These are phyloP conservation scores for Ajuga reptans DNA, from an alignment of 305 asterid species.

Conservation along the genomic window DNA sequence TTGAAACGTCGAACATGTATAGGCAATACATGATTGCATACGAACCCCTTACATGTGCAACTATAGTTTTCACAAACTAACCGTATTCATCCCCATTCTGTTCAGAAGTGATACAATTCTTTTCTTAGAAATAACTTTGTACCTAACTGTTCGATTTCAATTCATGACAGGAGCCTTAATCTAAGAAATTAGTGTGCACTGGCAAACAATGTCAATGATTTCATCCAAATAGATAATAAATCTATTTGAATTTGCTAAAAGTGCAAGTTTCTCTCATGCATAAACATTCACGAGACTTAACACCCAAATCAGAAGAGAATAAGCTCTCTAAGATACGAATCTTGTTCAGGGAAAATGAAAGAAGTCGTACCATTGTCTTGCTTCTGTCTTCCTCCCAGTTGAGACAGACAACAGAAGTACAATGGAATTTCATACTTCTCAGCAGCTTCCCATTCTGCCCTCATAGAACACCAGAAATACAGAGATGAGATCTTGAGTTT, in stretches of 20 bases:
- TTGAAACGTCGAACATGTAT: not conserved
- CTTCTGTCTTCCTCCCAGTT: conserved; percentile 86
- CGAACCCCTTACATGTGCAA: not conserved
- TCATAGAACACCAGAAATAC: conserved; percentile 18
- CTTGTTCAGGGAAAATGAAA: not conserved
- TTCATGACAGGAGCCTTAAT: not conserved
- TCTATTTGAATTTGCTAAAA: not conserved
- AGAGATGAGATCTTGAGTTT: not conserved
- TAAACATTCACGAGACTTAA: not conserved
- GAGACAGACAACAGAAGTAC: conserved; percentile 66
- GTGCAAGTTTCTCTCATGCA: not conserved
- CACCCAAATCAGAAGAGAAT: conserved; percentile 2
- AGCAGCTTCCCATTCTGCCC: conserved; percentile 85
- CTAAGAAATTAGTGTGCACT: not conserved
- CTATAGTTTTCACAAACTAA: not conserved
- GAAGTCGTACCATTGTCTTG: conserved; percentile 39
- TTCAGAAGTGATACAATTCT: not conserved
- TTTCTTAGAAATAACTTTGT: not conserved
- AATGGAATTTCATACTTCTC: conserved; percentile 65
- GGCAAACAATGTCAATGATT: not conserved
- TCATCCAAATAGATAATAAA: not conserved
- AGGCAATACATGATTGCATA: not conserved
- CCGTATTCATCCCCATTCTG: not conserved
- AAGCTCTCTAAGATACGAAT: not conserved
- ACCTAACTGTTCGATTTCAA: not conserved